Evolutionary conservation across 768 basidiomycete genomes (phyloP).

Genomic region (Xerocomellus chrysenteron): DNA sequence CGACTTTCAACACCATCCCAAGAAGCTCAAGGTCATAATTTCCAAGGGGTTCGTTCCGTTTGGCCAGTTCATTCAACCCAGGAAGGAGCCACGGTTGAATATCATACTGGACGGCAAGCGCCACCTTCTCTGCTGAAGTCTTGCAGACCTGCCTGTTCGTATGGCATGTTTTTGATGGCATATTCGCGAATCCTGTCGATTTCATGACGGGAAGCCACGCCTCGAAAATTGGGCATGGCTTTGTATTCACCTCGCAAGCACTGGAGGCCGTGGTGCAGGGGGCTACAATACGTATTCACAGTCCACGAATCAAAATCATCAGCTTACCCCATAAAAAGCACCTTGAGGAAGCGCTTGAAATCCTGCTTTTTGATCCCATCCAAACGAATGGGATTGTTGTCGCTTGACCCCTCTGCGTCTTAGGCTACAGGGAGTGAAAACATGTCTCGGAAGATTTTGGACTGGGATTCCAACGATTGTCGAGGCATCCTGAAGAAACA

Average conservation of each 20-base stretch:
- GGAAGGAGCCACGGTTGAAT: constrained; percentile 36
- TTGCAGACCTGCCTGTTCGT: not conserved
- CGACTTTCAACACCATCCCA: constrained; percentile 19
- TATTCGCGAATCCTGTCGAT: constrained; percentile 32
- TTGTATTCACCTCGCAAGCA: not conserved
- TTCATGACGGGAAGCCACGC: constrained; percentile 42
- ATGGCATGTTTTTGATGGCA: constrained; percentile 32
- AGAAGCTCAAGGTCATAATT: constrained; percentile 11
- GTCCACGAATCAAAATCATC: not conserved
- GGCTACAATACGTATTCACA: not conserved
- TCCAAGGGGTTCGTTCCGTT: constrained; percentile 18
- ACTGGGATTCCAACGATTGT: constrained; percentile 21
- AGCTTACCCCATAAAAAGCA: constrained; percentile 20
- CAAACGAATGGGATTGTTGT: constrained; percentile 24
- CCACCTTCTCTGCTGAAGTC: constrained; percentile 27
- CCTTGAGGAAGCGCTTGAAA: constrained; percentile 26
- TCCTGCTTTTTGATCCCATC: constrained; percentile 23
- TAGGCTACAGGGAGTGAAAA: constrained; percentile 19
- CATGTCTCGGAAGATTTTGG: constrained; percentile 27
- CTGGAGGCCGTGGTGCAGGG: not conserved
- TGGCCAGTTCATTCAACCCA: constrained; percentile 24
- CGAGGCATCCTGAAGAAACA: constrained; percentile 29
- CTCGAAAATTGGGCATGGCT: constrained; percentile 3
- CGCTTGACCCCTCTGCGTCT: constrained; percentile 19
- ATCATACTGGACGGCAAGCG: constrained; percentile 30